Percentiles rank a stretch among this genome's conserved stretches.
These are phyloP conservation scores for Colletotrichum paranaense DNA, from an alignment of 2,329 filamentous ascomycete species.

Conservation along the genomic window DNA sequence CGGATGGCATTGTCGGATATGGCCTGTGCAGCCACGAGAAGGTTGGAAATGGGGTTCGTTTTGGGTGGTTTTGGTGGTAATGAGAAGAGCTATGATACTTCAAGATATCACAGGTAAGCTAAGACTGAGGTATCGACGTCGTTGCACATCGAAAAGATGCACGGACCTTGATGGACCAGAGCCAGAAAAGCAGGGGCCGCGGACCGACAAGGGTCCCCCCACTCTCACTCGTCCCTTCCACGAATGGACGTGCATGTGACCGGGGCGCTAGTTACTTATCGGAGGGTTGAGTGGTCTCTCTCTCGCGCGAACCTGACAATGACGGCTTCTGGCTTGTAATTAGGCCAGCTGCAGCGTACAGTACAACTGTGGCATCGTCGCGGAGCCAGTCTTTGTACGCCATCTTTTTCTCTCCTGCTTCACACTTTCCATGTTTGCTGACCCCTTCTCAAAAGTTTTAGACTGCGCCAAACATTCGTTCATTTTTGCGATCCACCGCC, in stretches of 20 bases:
- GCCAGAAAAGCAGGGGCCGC: conserved; percentile 28
- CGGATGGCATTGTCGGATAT: conserved; percentile 58
- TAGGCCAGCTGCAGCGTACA: background rate
- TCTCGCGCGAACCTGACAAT: conserved; percentile 23
- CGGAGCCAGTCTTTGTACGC: conserved; percentile 29
- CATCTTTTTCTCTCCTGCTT: background rate
- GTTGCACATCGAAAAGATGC: conserved; percentile 11
- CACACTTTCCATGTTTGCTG: background rate
- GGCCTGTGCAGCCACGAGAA: background rate
- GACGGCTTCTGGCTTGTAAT: conserved; percentile 7
- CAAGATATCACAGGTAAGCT: background rate
- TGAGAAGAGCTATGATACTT: background rate
- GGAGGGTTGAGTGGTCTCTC: conserved; percentile 20
- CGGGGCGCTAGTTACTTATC: conserved; percentile 36
- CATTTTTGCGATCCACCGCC: conserved; percentile 22
- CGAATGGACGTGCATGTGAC: conserved; percentile 26
- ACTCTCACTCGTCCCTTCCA: background rate
- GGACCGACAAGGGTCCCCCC: conserved; percentile 13
- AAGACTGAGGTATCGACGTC: conserved; percentile 1
- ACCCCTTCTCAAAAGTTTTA: background rate
- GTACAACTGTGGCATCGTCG: conserved; percentile 3
- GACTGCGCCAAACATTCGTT: conserved; percentile 5
- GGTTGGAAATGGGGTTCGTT: background rate
- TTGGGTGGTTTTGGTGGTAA: background rate
- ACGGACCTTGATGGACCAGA: background rate